Conservation (phyloP, 1,284 basidiomycete species). For the Filobasidium uniguttulatum region DNA sequence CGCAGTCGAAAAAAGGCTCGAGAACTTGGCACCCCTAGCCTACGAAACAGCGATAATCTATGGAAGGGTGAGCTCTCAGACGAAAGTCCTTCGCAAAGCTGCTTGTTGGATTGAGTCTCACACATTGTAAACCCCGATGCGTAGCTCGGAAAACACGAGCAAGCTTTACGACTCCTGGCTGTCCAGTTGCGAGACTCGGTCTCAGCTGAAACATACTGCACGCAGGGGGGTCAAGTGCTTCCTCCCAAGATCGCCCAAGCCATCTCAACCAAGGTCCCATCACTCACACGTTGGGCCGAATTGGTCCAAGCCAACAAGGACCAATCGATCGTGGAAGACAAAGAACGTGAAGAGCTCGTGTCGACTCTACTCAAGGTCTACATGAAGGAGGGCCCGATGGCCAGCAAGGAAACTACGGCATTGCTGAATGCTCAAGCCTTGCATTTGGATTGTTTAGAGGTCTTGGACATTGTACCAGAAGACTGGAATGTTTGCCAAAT, state of each 20-base stretch:
- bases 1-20: slow-evolving; percentile 42
- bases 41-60: slow-evolving; percentile 67
- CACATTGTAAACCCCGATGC: background rate
- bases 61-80: slow-evolving; percentile 68
- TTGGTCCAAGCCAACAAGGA: slow-evolving; percentile 24
- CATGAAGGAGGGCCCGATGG: slow-evolving; percentile 50
- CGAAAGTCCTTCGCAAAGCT: slow-evolving; percentile 16
- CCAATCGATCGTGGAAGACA: slow-evolving; percentile 47
- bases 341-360: slow-evolving; percentile 48
- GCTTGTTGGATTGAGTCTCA: background rate
- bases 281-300: slow-evolving; percentile 45
- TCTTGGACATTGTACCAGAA: slow-evolving; percentile 54
- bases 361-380: slow-evolving; percentile 64
- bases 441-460: slow-evolving; percentile 59
- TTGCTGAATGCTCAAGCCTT: slow-evolving; percentile 65
- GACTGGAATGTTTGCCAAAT: slow-evolving; percentile 60
- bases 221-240: slow-evolving; percentile 56
- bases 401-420: slow-evolving; percentile 46
- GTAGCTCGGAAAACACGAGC: slow-evolving; percentile 52
- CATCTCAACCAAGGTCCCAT: slow-evolving; percentile 29
- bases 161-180: slow-evolving; percentile 55
- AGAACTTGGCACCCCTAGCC: slow-evolving; percentile 42
- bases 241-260: slow-evolving; percentile 47
- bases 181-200: slow-evolving; percentile 55
- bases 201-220: slow-evolving; percentile 69